Percentiles rank a stretch among this genome's conserved stretches.
phyloP scores from a whole-genome alignment of 1,139 yeast species.

The Geotrichum citri-aurantii region DNA sequence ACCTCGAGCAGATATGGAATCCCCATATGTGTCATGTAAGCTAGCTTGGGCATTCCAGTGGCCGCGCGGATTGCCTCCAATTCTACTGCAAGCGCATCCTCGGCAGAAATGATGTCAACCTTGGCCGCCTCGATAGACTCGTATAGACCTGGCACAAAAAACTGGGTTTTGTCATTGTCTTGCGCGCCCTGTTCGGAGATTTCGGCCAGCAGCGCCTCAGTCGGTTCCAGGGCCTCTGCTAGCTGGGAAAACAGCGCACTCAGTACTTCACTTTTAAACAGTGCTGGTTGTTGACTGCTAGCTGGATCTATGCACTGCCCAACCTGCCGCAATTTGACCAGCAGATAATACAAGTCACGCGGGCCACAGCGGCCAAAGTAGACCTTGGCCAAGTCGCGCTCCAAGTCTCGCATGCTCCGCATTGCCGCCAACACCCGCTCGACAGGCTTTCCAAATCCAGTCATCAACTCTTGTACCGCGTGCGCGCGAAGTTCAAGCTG shows the following conservation, averaged over 20 bases:
- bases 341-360: constrained; percentile 57
- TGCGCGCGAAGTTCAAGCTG: constrained; percentile 54
- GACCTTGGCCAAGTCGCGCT: constrained; percentile 57
- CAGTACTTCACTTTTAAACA: constrained; percentile 31
- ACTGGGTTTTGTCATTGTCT: constrained; percentile 43
- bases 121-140: constrained; percentile 33
- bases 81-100: constrained; percentile 33
- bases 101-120: constrained; percentile 17
- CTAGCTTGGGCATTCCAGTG: constrained; percentile 54
- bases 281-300: not conserved
- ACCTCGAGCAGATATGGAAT: constrained; percentile 74
- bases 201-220: constrained; percentile 43
- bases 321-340: constrained; percentile 37
- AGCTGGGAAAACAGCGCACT: constrained; percentile 32
- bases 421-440: constrained; percentile 49
- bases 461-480: constrained; percentile 58
- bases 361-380: constrained; percentile 59
- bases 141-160: constrained; percentile 36
- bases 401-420: constrained; percentile 55
- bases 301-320: not conserved
- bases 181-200: constrained; percentile 55
- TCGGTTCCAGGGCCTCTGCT: constrained; percentile 23
- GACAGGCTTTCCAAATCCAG: constrained; percentile 30
- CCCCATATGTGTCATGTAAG: constrained; percentile 52
- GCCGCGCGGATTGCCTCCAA: constrained; percentile 44